Evolutionary conservation across 352 stramenopile species (phyloP).

Genomic region (Pythium aristosporum): DNA sequence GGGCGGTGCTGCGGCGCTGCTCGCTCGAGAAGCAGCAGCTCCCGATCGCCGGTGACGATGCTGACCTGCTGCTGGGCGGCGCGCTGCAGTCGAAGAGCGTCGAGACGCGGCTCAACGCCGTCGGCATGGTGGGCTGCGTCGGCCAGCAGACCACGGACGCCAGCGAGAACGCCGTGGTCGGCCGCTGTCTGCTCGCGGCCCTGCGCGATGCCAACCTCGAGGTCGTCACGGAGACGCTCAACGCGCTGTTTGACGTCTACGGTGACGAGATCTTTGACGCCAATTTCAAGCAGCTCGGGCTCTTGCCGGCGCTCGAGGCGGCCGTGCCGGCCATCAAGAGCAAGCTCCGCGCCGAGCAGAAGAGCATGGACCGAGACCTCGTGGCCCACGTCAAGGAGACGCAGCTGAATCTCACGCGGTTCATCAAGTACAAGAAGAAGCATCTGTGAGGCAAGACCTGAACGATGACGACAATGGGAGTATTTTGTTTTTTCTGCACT

Average conservation of each 20-base stretch:
- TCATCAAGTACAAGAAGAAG: conserved; percentile 93
- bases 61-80: conserved; percentile 63
- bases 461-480: too few species aligned
- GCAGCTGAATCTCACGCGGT: conserved; percentile 81
- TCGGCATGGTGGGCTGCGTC: conserved; percentile 77
- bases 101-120: conserved; percentile 71
- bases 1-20: conserved; percentile 65
- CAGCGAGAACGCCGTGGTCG: conserved; percentile 73
- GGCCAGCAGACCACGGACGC: conserved; percentile 64
- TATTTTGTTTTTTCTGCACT: not conserved
- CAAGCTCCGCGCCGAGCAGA: conserved; percentile 79
- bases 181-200: conserved; percentile 49
- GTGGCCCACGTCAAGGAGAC: conserved; percentile 86
- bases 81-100: conserved; percentile 59
- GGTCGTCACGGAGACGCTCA: conserved; percentile 82
- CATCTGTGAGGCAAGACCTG: conserved; percentile 37
- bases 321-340: conserved; percentile 56
- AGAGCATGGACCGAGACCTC: conserved; percentile 74
- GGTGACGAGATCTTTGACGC: conserved; percentile 77
- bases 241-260: conserved; percentile 88
- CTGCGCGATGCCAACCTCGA: conserved; percentile 73
- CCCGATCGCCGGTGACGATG: conserved; percentile 54
- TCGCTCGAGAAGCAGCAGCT: conserved; percentile 51
- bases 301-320: conserved; percentile 64
- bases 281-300: conserved; percentile 62